Conservation (phyloP, 306 rosid species). For the Abrus precatorius region DNA sequence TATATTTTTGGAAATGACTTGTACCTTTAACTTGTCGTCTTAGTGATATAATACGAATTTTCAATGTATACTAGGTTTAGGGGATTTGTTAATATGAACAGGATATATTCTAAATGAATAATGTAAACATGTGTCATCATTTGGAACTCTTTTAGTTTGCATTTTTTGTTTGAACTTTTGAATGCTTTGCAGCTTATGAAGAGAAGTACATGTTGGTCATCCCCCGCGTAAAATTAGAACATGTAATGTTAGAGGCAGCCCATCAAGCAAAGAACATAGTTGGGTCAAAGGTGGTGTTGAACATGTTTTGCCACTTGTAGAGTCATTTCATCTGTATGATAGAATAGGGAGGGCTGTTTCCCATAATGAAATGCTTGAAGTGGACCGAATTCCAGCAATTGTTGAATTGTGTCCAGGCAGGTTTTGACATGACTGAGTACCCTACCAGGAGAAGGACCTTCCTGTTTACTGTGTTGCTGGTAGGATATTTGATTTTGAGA, state of each 20-base stretch:
- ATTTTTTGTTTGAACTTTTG: slow-evolving; percentile 36
- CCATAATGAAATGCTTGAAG: slow-evolving; percentile 71
- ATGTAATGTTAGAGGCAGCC: slow-evolving; percentile 70
- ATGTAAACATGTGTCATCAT: neutral
- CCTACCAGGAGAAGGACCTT: slow-evolving; percentile 74
- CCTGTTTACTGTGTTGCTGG: slow-evolving; percentile 71
- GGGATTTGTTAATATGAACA: slow-evolving; percentile 17
- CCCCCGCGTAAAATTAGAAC: slow-evolving; percentile 77
- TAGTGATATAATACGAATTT: slow-evolving; percentile 8
- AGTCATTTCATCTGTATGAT: slow-evolving; percentile 77
- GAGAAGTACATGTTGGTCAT: slow-evolving; percentile 76
- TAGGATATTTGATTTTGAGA: slow-evolving; percentile 75
- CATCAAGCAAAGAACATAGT: slow-evolving; percentile 68
- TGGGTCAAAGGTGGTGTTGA: slow-evolving; percentile 71
- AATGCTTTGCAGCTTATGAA: slow-evolving; percentile 61
- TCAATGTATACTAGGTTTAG: slow-evolving; percentile 29
- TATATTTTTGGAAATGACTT: slow-evolving; percentile 7
- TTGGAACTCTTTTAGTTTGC: neutral
- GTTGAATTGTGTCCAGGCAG: slow-evolving; percentile 79
- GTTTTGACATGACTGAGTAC: slow-evolving; percentile 68
- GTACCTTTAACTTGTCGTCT: slow-evolving; percentile 5
- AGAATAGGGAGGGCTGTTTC: slow-evolving; percentile 77
- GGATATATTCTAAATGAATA: slow-evolving; percentile 20
- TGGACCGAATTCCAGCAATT: slow-evolving; percentile 74
- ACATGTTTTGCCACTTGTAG: slow-evolving; percentile 65